These are phyloP conservation scores for Strigomonas culicis DNA, from an alignment of 208 protist genomes.

Conservation along the genomic window DNA sequence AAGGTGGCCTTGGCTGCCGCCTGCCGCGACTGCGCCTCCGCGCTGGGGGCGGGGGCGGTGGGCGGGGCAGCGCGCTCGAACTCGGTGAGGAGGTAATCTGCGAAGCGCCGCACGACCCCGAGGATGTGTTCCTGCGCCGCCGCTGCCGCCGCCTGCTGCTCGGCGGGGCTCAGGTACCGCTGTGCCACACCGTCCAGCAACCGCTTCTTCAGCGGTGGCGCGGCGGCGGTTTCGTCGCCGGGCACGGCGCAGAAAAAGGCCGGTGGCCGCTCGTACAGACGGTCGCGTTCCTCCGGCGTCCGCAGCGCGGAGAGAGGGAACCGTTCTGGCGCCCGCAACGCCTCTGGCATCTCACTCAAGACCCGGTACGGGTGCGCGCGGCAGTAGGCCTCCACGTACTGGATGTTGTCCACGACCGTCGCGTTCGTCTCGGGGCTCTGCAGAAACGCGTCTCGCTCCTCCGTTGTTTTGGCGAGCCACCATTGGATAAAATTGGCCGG, in stretches of 20 bases:
- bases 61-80: not conserved
- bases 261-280: too few relatives aligned
- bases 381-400: conserved; percentile 50
- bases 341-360: conserved; percentile 28
- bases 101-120: not conserved
- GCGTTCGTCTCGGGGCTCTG: conserved; percentile 34
- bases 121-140: not conserved
- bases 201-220: too few relatives aligned
- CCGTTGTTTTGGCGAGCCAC: conserved; percentile 64
- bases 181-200: too few relatives aligned
- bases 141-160: not conserved
- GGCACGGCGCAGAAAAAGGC: too few relatives aligned
- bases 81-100: not conserved
- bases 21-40: too few relatives aligned
- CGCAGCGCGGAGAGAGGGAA: too few relatives aligned
- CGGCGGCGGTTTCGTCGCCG: too few relatives aligned
- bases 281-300: too few relatives aligned
- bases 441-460: conserved; percentile 54
- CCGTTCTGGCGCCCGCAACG: not conserved
- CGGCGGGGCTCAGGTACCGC: not conserved
- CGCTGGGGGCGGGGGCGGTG: not conserved
- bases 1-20: too few relatives aligned
- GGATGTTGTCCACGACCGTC: conserved; percentile 46
- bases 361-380: conserved; percentile 49
- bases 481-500: conserved; percentile 31